Percentiles rank a stretch among this genome's conserved stretches.
Evolutionary conservation across 2,329 filamentous ascomycete genomes (phyloP).

Genomic region (Calonectria fujianensis): DNA sequence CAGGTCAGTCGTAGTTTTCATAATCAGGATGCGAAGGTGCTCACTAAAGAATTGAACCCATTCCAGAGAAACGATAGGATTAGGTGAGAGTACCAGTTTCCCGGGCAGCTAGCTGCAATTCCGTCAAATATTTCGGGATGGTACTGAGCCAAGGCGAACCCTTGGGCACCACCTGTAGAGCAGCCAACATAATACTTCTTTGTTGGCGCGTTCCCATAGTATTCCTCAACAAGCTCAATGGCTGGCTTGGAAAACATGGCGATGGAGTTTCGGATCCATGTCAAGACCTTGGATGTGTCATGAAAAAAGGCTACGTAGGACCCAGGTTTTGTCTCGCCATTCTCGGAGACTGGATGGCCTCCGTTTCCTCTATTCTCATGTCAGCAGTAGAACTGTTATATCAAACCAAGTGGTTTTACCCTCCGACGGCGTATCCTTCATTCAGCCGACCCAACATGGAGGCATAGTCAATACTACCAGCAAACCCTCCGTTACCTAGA

Average conservation of each 20-base stretch:
- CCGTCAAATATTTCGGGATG: conserved; percentile 36
- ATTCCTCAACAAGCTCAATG: background rate
- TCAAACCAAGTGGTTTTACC: background rate
- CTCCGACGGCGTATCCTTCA: conserved; percentile 14
- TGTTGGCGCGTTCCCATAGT: conserved; percentile 13
- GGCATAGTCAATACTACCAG: conserved; percentile 20
- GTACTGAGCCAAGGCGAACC: conserved; percentile 27
- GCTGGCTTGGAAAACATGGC: conserved; percentile 33
- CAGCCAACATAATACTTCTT: conserved; percentile 31
- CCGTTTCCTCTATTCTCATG: conserved; percentile 6
- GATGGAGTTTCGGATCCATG: conserved; percentile 28
- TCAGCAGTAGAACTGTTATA: too few relatives aligned
- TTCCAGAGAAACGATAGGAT: conserved; percentile 33
- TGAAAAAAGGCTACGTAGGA: conserved; percentile 28
- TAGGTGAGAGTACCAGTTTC: conserved; percentile 35
- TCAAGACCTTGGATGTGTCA: conserved; percentile 20
- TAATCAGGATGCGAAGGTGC: background rate
- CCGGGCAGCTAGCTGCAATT: conserved; percentile 29
- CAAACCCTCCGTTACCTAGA: conserved; percentile 16
- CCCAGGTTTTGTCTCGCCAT: conserved; percentile 26
- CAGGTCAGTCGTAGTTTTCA: background rate
- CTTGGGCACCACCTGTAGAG: conserved; percentile 36
- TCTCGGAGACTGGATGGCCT: conserved; percentile 26
- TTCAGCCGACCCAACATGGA: conserved; percentile 14
- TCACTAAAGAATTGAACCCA: conserved; percentile 14